Evolutionary conservation across 805 yeast genomes (phyloP), one percentile per base, ranked within the genome.

Genomic region (Ogataea trehalophila): DNA sequence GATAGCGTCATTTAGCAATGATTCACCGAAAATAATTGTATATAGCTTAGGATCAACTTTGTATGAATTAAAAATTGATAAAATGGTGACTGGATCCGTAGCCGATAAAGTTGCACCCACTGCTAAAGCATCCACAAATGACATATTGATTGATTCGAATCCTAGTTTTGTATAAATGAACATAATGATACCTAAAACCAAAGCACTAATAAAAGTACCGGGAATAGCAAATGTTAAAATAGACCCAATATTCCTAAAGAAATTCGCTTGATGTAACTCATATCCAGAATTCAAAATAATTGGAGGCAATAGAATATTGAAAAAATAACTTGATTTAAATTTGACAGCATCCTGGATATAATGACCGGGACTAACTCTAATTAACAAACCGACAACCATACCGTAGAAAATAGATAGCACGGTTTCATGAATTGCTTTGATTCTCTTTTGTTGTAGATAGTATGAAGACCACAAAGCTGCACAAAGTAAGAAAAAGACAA

Each of bases 51-150:
- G 99, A 66, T 94, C 99, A 34, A 94, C 99, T 68, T 92, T 91
- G 70, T 94, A 94, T 14, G 98, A 94, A 63, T 92, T 94, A 75
- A 94, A 94, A 50, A 94, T 94, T 14, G 98, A 90, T 56, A 94
- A 71, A 60, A 94, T 92, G 1, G 99, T 94, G 31, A 94, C 97
- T 0, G 99, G 99, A 66, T 94, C 99, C 2, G 99, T 94, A 18
- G 99, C 99, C 2, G 96, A 88, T 39, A 94, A 76, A 0, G 99
- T 92, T 2, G 99, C 99, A 22, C 99, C 99, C 16, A 94, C 96
- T 0, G 97, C 92, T 47, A 94, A 74, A 0, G 98, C 97, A 66
- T 92, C 97, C n/a, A 94, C 96, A 69, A 92, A 90, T 44, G 96
- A 92, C 46, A 94, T 80, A 52, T 82, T 71, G 37, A 94, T 80